These are phyloP conservation scores for Tetradesmus obliquus DNA, from an alignment of 139 green algal genomes.

Conservation along the genomic window DNA sequence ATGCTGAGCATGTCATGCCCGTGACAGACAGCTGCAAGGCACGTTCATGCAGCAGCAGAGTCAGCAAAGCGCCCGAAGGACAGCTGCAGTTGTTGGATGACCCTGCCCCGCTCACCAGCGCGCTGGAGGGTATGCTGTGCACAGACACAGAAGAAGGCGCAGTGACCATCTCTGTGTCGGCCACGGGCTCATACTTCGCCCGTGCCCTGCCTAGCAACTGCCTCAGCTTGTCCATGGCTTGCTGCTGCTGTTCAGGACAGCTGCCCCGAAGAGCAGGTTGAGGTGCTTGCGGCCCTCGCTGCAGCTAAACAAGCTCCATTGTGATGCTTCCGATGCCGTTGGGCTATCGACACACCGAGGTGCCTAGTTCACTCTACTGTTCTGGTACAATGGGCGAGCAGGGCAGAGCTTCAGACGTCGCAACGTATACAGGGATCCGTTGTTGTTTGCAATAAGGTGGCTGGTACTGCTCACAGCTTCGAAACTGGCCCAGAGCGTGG, in stretches of 20 bases:
- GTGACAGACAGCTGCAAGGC: slow-evolving; percentile 73
- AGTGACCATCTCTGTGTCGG: background rate
- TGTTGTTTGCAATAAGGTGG: no score
- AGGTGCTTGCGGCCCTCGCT: background rate
- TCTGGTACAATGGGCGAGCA: background rate
- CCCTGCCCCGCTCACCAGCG: background rate
- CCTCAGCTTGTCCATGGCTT: slow-evolving; percentile 10
- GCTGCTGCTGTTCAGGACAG: background rate
- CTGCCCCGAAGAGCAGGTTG: background rate
- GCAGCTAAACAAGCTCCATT: background rate
- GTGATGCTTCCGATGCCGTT: background rate
- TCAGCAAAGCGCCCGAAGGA: background rate
- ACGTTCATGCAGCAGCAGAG: background rate
- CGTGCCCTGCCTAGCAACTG: slow-evolving; percentile 18
- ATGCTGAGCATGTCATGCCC: slow-evolving; percentile 89
- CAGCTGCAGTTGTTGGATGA: background rate
- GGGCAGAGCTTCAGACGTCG: no score
- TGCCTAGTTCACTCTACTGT: background rate
- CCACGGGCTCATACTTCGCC: slow-evolving; percentile 27
- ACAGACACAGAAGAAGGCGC: background rate
- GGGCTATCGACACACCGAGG: background rate
- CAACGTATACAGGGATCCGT: no score
- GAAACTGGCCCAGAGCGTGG: no score
- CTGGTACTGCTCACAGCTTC: no score
- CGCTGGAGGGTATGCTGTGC: slow-evolving; percentile 6